phyloP scores from a whole-genome alignment of 2,329 filamentous ascomycete genomes.

The Parastagonospora nodorum region DNA sequence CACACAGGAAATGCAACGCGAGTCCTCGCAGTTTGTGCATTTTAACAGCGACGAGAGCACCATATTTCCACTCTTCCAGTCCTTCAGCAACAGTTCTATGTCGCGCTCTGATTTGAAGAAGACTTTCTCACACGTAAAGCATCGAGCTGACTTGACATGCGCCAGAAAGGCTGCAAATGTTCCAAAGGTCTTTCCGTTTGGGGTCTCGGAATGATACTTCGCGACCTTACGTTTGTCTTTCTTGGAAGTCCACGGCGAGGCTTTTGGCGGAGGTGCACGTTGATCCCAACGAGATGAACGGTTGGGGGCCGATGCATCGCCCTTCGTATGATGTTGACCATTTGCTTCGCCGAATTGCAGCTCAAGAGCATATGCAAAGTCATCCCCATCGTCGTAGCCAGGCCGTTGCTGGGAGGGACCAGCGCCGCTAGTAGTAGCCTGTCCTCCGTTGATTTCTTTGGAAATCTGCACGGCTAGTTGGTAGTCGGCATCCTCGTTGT shows the following conservation, averaged over 20 bases:
- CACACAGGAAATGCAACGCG: slow-evolving; percentile 24
- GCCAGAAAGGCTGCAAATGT: slow-evolving; percentile 14
- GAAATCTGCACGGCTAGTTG: slow-evolving; percentile 5
- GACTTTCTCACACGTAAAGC: slow-evolving; percentile 11
- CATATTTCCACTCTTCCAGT: slow-evolving; percentile 15
- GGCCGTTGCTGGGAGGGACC: background rate
- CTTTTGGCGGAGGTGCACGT: background rate
- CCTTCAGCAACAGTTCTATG: slow-evolving; percentile 14
- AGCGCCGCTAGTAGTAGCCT: too few species aligned
- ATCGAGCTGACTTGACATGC: slow-evolving; percentile 15
- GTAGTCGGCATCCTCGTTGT: slow-evolving; percentile 4
- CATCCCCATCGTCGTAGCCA: slow-evolving; percentile 6
- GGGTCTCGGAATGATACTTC: slow-evolving; percentile 6
- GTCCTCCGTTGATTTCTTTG: slow-evolving; percentile 9
- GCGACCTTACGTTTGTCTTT: background rate
- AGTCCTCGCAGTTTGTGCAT: slow-evolving; percentile 21
- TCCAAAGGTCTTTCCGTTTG: background rate
- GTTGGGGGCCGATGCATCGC: background rate
- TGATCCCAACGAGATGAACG: background rate
- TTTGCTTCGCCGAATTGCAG: slow-evolving; percentile 4
- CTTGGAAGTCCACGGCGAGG: background rate
- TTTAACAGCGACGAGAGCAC: slow-evolving; percentile 14
- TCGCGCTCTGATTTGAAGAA: slow-evolving; percentile 16
- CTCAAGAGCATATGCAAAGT: slow-evolving; percentile 9
- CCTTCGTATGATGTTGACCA: background rate